A percentile compares a stretch with the other conserved stretches of the same genome.
phyloP scores from a whole-genome alignment of 352 stramenopile genomes.

The Globisporangium takayamanum region DNA sequence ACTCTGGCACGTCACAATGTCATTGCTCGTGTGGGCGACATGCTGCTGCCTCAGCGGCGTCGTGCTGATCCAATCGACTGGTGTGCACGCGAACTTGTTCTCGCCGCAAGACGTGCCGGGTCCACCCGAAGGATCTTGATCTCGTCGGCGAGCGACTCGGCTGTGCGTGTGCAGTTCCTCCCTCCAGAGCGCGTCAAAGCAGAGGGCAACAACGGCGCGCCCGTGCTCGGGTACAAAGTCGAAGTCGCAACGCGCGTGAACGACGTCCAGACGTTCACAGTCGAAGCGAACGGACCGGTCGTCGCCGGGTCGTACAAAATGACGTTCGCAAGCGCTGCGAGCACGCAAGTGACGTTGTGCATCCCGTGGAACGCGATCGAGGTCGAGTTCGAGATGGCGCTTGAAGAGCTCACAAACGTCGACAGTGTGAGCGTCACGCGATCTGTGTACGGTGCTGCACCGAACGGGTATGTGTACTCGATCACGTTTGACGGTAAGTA shows the following conservation, averaged over 20 bases:
- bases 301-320: constrained; percentile 48
- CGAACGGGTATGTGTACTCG: constrained; percentile 64
- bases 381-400: constrained; percentile 54
- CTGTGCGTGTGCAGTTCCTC: constrained; percentile 57
- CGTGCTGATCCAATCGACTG: background rate
- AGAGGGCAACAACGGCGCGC: constrained; percentile 61
- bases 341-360: constrained; percentile 34
- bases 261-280: constrained; percentile 65
- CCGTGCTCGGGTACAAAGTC: constrained; percentile 73
- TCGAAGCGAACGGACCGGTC: constrained; percentile 48
- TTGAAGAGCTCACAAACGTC: constrained; percentile 61
- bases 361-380: constrained; percentile 68
- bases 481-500: constrained; percentile 62
- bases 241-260: constrained; percentile 64
- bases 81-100: constrained; percentile 32
- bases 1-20: background rate
- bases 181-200: constrained; percentile 46
- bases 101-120: constrained; percentile 57
- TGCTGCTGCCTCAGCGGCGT: background rate
- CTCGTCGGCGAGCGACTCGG: constrained; percentile 32
- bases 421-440: constrained; percentile 56
- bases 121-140: constrained; percentile 59
- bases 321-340: constrained; percentile 35
- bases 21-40: constrained; percentile 1
- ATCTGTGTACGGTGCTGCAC: constrained; percentile 30